Conservation (phyloP, 139 green algal species). For the Eudorina sp. region DNA sequence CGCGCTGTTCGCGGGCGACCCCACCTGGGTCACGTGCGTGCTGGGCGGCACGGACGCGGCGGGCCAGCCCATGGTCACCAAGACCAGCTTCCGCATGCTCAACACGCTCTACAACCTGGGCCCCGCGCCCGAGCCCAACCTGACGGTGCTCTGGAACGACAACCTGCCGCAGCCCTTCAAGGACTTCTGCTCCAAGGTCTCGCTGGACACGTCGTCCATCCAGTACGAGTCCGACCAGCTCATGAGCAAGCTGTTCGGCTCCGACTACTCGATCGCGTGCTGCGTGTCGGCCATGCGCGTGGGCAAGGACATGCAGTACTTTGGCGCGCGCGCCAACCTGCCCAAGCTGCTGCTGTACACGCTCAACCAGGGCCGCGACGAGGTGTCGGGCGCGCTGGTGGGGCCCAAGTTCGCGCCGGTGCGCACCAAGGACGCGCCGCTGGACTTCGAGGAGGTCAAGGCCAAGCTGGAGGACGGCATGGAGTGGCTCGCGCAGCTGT, state of each 20-base stretch:
- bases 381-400: slow-evolving; percentile 78
- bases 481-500: slow-evolving; percentile 80
- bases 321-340: slow-evolving; percentile 81
- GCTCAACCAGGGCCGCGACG: slow-evolving; percentile 79
- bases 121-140: slow-evolving; percentile 84
- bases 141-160: slow-evolving; percentile 82
- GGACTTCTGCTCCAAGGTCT: slow-evolving; percentile 72
- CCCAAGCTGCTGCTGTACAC: slow-evolving; percentile 83
- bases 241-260: slow-evolving; percentile 76
- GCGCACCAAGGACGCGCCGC: slow-evolving; percentile 53
- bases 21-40: slow-evolving; percentile 83
- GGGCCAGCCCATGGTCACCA: slow-evolving; percentile 79
- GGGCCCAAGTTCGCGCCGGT: slow-evolving; percentile 68
- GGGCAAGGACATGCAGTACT: slow-evolving; percentile 87
- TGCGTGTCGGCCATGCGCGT: slow-evolving; percentile 84
- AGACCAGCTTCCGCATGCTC: slow-evolving; percentile 78
- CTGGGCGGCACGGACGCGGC: slow-evolving; percentile 69
- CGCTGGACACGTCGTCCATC: slow-evolving; percentile 73
- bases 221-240: slow-evolving; percentile 83
- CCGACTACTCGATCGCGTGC: slow-evolving; percentile 84
- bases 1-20: slow-evolving; percentile 83
- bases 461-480: slow-evolving; percentile 75
- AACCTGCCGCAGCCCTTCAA: slow-evolving; percentile 78
- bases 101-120: slow-evolving; percentile 83
- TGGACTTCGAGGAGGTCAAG: slow-evolving; percentile 77